Evolutionary conservation across 441 rosid species (phyloP), one percentile per base, ranked within the genome.

Genomic region (Lepidium campestre): DNA sequence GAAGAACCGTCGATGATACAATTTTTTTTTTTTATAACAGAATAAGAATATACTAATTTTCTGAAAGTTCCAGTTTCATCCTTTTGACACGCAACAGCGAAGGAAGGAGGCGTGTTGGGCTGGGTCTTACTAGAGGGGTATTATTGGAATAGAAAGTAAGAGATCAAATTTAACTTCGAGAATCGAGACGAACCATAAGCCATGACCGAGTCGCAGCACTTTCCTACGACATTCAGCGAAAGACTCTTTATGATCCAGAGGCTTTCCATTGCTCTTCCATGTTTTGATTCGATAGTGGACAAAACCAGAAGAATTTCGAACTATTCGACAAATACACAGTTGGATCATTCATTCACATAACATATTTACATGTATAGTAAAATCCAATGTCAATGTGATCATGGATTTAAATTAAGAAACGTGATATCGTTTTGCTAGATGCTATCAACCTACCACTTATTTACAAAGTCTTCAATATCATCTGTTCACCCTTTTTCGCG

Each of bases 41-140:
- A 23, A 23, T 23, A 4, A 23, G 27, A 23, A 23, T 23, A 71
- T n/a, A 46, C 31, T 45, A 4, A 63, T 71, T 39, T 31, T 42
- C 37, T 14, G 15, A 11, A 11, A n/a, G 27, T 42, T 32, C 62
- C 61, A 34, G 37, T 70, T 61, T 36, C 45, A 39, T 17, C 57
- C 32, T 46, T 27, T 46, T 27, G 10, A 2, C 29, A 46, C 49
- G 69, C 63, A 35, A 55, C 10, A 34, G 7, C 18, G 5, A 57
- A 12, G 2, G 20, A 17, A 42, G 2, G 71, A 57, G 29, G 4
- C 71, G 71, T 62, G 74, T 55, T 2, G 32, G 42, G 74, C 46
- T 4, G 32, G 42, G 4, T 35, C 10, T 17, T 20, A 18, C 27
- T 3, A 7, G 14, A 62, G 48, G 75, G 59, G 75, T 62, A 54